Evolutionary conservation across 805 yeast genomes (phyloP), one percentile per base, ranked within the genome.

Genomic region (Suhomyces sp.): DNA sequence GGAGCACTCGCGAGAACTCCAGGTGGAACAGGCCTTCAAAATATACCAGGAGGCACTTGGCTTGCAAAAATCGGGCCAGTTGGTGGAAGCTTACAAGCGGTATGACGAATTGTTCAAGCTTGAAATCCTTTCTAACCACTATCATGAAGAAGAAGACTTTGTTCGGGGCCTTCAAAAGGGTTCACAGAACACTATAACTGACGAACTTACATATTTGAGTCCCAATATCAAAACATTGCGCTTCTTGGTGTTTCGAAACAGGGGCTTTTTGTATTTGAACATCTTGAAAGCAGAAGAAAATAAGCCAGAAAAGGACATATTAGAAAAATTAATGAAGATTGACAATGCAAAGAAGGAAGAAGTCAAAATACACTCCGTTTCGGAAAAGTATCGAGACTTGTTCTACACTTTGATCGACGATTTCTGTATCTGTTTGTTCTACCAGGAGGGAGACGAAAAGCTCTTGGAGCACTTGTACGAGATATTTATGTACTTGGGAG

Each of bases 1-100:
- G 57, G 93, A 90, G 57, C 96, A 91, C 62, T 87, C 97, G 1
- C 76, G 97, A 47, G 99, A 94, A 65, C 74, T 93, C 23, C 97
- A 93, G 70, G 79, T 85, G 19, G 98, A 94, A 67, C 88, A 88
- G 63, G 94, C 96, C 3, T 86, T 87, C 66, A 83, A 82, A 58
- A 70, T 85, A 10, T 90, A 87, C 64, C 90, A 90, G 60, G 69
- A 70, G 19, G 97, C 97, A 0, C 72, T 94, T 44, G 67, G 70
- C 8, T 71, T 71, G 8, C 93, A 94, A 58, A 83, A 84, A 56
- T 66, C 71, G 1, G 69, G 71, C 2, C 63, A 80, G 2, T 79
- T 76, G 54, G 68, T 67, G 0, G 75, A 71, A 3, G 86, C 97
- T 0, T 76, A 77, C 41, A 59, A 60, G 0, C 68, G 74, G 15